A percentile compares a stretch with the other conserved stretches of the same genome.
phyloP scores from a whole-genome alignment of 495 filamentous ascomycete genomes.

The Rhypophila decipiens region DNA sequence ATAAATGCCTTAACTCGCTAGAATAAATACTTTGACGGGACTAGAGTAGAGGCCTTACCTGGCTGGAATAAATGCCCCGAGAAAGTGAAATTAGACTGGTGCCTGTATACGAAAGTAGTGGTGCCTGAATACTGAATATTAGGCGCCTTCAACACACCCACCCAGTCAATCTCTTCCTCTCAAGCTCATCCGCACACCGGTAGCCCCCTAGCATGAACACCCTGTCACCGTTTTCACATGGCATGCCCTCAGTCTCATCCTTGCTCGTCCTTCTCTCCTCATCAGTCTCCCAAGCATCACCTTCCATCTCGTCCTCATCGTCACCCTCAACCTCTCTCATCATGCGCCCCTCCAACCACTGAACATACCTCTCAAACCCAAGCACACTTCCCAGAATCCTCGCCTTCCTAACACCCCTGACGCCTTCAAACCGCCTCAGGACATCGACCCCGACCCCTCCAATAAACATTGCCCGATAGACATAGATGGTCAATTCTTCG shows the following conservation, averaged over 20 bases:
- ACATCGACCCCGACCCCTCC: constrained; percentile 29
- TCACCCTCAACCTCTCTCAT: constrained; percentile 14
- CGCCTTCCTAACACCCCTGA: constrained; percentile 42
- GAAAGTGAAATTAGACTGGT: too few species aligned
- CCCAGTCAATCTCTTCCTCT: constrained; percentile 11
- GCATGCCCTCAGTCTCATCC: too few species aligned
- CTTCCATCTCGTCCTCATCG: not conserved
- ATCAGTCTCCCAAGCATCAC: too few species aligned
- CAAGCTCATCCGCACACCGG: constrained; percentile 10
- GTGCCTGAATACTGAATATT: too few species aligned
- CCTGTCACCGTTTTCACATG: too few species aligned
- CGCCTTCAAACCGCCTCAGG: constrained; percentile 42
- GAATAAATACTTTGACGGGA: too few species aligned
- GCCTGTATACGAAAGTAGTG: too few species aligned
- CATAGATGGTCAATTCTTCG: constrained; percentile 40
- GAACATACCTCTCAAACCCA: constrained; percentile 35
- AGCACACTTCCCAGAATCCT: constrained; percentile 35
- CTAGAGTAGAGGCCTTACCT: too few species aligned
- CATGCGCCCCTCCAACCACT: constrained; percentile 42
- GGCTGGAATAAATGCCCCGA: too few species aligned
- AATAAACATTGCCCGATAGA: constrained; percentile 40
- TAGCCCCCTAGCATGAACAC: constrained; percentile 11
- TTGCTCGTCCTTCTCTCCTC: too few species aligned
- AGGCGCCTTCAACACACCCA: constrained; percentile 1
- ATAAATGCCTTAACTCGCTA: too few species aligned